Evolutionary conservation across 805 yeast genomes (phyloP), one percentile per base, ranked within the genome.

Genomic region (Saccharomycopsis sp.): DNA sequence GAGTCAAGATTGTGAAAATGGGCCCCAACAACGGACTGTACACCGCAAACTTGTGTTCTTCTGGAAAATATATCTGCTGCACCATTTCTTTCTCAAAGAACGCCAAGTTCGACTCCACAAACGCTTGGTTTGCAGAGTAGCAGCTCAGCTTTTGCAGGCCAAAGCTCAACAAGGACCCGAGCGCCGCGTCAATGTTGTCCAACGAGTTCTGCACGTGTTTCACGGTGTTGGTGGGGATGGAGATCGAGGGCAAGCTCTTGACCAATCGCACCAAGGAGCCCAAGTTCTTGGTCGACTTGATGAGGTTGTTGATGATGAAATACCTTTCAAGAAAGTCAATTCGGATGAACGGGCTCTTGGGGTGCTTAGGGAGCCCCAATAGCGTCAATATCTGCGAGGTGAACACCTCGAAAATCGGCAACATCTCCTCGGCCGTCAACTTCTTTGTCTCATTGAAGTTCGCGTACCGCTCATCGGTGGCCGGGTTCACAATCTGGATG

Each of bases 51-150:
- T 85, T 88, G 56, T 89, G 98, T 58, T 89, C 96, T 49, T 83
- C 89, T 0, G 98, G 97, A 66, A 88, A 86, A 58, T 83, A 87
- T 42, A 81, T 85, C 56, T 89, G 96, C 53, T 86, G 94, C 21
- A 92, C 85, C 96, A 92, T 89, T 57, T 81, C 88, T 52, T 84
- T 83, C 51, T 89, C 94, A 58, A 89, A 89, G 53, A 89, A 89
- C 0, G 97, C 96, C 16, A 55, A 49, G 49, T 77, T 71, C 0
- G 96, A 81, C 34, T 68, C 61, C 10, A 62, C 53, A 32, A 77
- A 64, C 0, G 94, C 84, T n/a, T 56, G 51, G 10, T 79, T 69
- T 1, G 76, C 66, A 12, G 39, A 34, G 5, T 50, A 32, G 12
- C 73, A 65, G 1, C 69, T 67, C 18, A 50, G 43, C 34, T 58